Base-by-base conservation (phyloP, 2,329 filamentous ascomycete genomes). In the Talaromyces sp. region DNA sequence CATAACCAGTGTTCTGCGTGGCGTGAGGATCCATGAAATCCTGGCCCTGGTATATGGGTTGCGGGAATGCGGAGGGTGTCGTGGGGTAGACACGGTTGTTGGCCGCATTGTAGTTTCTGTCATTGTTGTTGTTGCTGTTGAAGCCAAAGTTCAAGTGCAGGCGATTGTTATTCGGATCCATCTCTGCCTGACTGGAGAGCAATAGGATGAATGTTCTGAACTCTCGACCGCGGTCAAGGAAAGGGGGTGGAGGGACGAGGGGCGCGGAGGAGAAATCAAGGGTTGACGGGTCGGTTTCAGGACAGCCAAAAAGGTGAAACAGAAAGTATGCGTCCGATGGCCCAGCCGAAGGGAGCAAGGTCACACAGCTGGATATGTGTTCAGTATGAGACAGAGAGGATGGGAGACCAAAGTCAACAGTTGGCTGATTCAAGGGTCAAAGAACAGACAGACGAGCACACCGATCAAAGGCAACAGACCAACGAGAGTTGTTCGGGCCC, bases 41-140 rank as follows among this genome's bases (percentile, higher is more conserved):
- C 72, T 85, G 82, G 48, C 81, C 81, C 53, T 82, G 81, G 68
- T 85, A 86, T 72, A 96, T 89, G 61, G 92, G 92, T 77, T 97
- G 93, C 11, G 93, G 93, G 70, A 97, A 97, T 60, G 92, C 96
- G 64, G 93, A 97, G 54, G 93, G 93, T 9, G 93, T 97, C 55
- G 93, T 91, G 65, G 88, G 89, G 80, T 89, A 91, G 64, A 85
- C 80, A 71, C 87, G 82, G 72, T 88, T 87, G 72, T 80, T 81
- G 67, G 83, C 75, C 61, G 80, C 78, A 60, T 85, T 81, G 67
- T 85, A 84, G 66, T 86, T 83, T 73, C 84, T 85, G 71, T 82
- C 82, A 39, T 55, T 55, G 53, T 55, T 55, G 35, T 56, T 55
- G 74, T 48, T 52, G 15, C 25, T 52, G 22, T 82, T 86, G 70